phyloP scores from a whole-genome alignment of 2,329 filamentous ascomycete species.

The Hypoxylon sp. region DNA sequence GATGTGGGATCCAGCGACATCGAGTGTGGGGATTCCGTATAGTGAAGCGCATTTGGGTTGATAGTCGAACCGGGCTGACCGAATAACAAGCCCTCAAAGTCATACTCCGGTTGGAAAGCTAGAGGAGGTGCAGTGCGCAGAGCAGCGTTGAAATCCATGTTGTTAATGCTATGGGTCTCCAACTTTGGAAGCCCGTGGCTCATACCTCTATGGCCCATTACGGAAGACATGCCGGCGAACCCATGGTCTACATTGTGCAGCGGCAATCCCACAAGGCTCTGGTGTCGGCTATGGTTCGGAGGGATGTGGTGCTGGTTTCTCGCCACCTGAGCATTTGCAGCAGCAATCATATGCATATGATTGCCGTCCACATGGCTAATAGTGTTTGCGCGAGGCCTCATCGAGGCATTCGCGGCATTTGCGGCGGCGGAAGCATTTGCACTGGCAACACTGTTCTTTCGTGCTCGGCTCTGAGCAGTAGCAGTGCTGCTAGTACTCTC shows the following conservation, averaged over 20 bases:
- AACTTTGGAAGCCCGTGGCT: constrained; percentile 82
- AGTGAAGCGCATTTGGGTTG: constrained; percentile 84
- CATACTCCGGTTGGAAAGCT: constrained; percentile 74
- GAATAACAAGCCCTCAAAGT: constrained; percentile 79
- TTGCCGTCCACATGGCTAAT: constrained; percentile 91
- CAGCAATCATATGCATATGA: constrained; percentile 79
- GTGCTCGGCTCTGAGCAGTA: constrained; percentile 78
- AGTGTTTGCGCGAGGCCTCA: constrained; percentile 93
- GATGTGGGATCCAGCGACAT: constrained; percentile 74
- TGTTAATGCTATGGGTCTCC: constrained; percentile 80
- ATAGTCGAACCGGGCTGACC: constrained; percentile 75
- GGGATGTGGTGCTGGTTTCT: constrained; percentile 60
- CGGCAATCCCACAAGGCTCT: constrained; percentile 79
- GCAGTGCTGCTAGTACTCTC: constrained; percentile 86
- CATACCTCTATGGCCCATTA: constrained; percentile 76
- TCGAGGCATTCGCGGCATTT: constrained; percentile 66
- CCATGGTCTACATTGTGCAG: constrained; percentile 72
- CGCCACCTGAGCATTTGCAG: constrained; percentile 68
- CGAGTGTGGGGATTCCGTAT: constrained; percentile 81
- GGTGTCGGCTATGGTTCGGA: constrained; percentile 77
- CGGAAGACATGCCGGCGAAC: constrained; percentile 80
- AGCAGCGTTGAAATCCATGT: constrained; percentile 75
- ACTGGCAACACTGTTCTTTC: constrained; percentile 91
- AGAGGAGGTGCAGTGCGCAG: constrained; percentile 83
- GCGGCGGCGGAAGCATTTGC: constrained; percentile 60